These are phyloP conservation scores for Curvularia hawaiiensis DNA, from an alignment of 2,329 filamentous ascomycete species.

Conservation along the genomic window DNA sequence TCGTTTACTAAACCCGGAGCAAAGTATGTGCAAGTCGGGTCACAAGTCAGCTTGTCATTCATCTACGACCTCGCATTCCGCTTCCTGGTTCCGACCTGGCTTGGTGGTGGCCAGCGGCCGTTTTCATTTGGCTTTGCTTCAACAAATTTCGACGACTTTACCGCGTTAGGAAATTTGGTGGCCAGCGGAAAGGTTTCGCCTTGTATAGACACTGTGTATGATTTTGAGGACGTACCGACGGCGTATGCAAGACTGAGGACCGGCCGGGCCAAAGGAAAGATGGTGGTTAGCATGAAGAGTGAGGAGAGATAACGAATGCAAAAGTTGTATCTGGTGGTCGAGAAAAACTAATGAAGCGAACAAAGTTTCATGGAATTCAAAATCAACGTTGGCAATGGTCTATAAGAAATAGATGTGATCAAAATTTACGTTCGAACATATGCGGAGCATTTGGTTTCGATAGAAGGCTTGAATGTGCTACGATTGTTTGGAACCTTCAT, in stretches of 20 bases:
- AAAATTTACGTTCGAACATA: too few species aligned
- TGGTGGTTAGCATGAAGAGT: constrained; percentile 49
- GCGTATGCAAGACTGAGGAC: constrained; percentile 63
- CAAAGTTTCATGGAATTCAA: too few species aligned
- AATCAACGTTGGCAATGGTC: too few species aligned
- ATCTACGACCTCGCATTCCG: constrained; percentile 24
- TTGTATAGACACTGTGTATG: constrained; percentile 59
- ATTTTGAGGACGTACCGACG: constrained; percentile 58
- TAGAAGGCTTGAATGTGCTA: too few species aligned
- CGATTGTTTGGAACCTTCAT: too few species aligned
- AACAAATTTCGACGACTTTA: constrained; percentile 27
- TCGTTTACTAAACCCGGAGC: constrained; percentile 20
- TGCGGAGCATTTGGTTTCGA: too few species aligned
- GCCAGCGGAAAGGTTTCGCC: constrained; percentile 61
- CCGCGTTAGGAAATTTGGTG: constrained; percentile 58
- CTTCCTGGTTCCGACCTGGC: constrained; percentile 36
- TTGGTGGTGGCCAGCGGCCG: constrained; percentile 56
- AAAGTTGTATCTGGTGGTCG: neutral
- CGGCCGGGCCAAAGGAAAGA: constrained; percentile 61
- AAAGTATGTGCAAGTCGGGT: constrained; percentile 30
- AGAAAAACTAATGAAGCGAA: neutral
- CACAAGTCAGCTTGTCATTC: constrained; percentile 23
- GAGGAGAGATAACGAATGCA: neutral
- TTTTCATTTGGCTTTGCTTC: constrained; percentile 44
- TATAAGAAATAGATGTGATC: too few species aligned